These are phyloP conservation scores for Bertia moriformis DNA, from an alignment of 2,329 filamentous ascomycete genomes.

Conservation along the genomic window DNA sequence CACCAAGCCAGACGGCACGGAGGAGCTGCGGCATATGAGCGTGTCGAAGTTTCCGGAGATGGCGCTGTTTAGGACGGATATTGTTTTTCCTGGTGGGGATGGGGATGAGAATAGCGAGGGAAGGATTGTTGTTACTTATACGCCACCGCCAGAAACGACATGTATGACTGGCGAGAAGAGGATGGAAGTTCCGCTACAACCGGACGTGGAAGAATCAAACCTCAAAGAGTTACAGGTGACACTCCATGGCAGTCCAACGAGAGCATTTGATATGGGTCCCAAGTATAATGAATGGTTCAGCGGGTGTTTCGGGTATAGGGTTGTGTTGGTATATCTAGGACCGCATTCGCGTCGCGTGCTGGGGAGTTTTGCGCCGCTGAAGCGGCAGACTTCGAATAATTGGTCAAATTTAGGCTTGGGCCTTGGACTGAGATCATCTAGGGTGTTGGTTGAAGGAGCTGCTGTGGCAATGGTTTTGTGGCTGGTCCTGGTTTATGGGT, in stretches of 20 bases:
- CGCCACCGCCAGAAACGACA: constrained; percentile 20
- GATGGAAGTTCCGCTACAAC: constrained; percentile 41
- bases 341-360: constrained; percentile 42
- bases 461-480: not conserved
- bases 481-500: not conserved
- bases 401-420: too few relatives aligned
- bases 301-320: constrained; percentile 44
- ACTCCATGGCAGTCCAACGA: constrained; percentile 42
- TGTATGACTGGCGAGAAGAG: constrained; percentile 18
- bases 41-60: constrained; percentile 41
- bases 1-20: constrained; percentile 9
- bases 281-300: constrained; percentile 53
- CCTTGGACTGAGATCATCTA: not conserved
- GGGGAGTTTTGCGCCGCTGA: constrained; percentile 34
- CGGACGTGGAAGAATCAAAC: constrained; percentile 13
- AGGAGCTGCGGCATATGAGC: constrained; percentile 38
- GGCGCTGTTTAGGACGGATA: constrained; percentile 46
- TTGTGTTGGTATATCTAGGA: constrained; percentile 51
- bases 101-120: constrained; percentile 9
- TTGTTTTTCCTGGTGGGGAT: constrained; percentile 18
- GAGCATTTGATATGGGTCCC: constrained; percentile 48
- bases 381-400: too few relatives aligned
- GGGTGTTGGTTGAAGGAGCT: not conserved
- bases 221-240: constrained; percentile 34
- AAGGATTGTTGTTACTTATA: constrained; percentile 26